Conservation (phyloP, 2,329 filamentous ascomycete species). For the Alternaria arborescens region DNA sequence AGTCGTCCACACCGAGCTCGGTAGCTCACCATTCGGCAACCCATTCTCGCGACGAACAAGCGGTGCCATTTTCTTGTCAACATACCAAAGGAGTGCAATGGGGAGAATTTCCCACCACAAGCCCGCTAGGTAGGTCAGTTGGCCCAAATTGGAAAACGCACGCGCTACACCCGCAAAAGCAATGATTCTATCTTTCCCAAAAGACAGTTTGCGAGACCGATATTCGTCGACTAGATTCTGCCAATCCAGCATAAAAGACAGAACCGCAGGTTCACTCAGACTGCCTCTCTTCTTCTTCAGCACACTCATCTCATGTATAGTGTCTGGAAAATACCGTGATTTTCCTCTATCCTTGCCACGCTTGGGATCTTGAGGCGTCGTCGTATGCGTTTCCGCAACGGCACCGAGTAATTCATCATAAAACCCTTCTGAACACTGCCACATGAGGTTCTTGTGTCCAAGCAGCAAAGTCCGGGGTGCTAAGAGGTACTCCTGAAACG, state of each 20-base stretch:
- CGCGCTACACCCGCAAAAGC: constrained; percentile 20
- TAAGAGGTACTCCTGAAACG: constrained; percentile 30
- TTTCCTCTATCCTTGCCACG: background rate
- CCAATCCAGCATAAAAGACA: constrained; percentile 12
- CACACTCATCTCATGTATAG: background rate
- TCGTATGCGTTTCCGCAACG: background rate
- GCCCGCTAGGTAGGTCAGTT: constrained; percentile 19
- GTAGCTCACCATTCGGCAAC: background rate
- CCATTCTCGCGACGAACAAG: background rate
- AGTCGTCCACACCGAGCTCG: background rate
- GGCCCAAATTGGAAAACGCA: background rate
- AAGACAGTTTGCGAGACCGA: background rate
- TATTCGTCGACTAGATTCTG: constrained; percentile 15
- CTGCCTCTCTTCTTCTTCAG: background rate
- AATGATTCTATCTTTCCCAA: constrained; percentile 14
- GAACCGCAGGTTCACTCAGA: background rate
- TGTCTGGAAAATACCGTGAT: background rate
- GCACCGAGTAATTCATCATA: constrained; percentile 20
- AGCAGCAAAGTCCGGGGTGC: constrained; percentile 20
- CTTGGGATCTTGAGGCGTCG: background rate
- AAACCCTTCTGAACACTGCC: constrained; percentile 18
- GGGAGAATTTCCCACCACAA: constrained; percentile 11
- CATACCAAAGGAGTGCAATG: constrained; percentile 13
- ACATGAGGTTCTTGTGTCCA: constrained; percentile 24
- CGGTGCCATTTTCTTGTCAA: background rate